Evolutionary conservation across 2,329 filamentous ascomycete species (phyloP).

Genomic region (Apiospora kogelbergensis): DNA sequence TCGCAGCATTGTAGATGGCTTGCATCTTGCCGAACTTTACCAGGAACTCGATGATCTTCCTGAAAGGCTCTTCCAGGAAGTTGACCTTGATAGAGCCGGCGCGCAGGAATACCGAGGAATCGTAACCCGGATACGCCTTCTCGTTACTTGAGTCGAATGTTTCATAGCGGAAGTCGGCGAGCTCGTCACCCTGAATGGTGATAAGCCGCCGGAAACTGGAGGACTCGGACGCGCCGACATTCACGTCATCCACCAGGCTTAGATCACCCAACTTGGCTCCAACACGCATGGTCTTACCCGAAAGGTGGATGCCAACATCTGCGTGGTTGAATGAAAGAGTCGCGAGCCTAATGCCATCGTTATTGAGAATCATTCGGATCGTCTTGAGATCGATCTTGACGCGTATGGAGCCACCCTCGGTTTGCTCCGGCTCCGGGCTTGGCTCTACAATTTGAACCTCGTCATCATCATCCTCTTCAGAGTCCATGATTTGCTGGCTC

Average conservation of each 20-base stretch:
- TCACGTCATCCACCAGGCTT: slow-evolving; percentile 88
- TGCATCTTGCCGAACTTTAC: slow-evolving; percentile 99
- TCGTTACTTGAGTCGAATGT: slow-evolving; percentile 76
- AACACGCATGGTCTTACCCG: slow-evolving; percentile 83
- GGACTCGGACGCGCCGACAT: slow-evolving; percentile 78
- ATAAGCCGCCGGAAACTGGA: slow-evolving; percentile 85
- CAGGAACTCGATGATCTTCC: slow-evolving; percentile 95
- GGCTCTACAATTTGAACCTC: slow-evolving; percentile 39
- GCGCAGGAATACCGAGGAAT: slow-evolving; percentile 85
- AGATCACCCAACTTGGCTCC: slow-evolving; percentile 85
- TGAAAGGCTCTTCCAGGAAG: slow-evolving; percentile 94
- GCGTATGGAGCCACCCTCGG: slow-evolving; percentile 73
- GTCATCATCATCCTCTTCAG: slow-evolving; percentile 35
- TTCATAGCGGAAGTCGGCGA: slow-evolving; percentile 96
- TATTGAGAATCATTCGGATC: slow-evolving; percentile 93
- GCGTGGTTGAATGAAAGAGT: slow-evolving; percentile 91
- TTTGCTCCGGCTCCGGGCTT: slow-evolving; percentile 34
- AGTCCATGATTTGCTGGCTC: slow-evolving; percentile 17
- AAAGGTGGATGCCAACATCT: slow-evolving; percentile 85
- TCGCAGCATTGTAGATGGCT: slow-evolving; percentile 94
- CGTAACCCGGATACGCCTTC: slow-evolving; percentile 86
- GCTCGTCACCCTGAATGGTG: slow-evolving; percentile 90
- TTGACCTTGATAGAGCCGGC: slow-evolving; percentile 96
- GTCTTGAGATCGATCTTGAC: slow-evolving; percentile 93
- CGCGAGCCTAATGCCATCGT: slow-evolving; percentile 91